Percentiles rank a stretch among this genome's conserved stretches.
Evolutionary conservation across 768 basidiomycete species (phyloP).

Genomic region (Steccherinum ochraceum): DNA sequence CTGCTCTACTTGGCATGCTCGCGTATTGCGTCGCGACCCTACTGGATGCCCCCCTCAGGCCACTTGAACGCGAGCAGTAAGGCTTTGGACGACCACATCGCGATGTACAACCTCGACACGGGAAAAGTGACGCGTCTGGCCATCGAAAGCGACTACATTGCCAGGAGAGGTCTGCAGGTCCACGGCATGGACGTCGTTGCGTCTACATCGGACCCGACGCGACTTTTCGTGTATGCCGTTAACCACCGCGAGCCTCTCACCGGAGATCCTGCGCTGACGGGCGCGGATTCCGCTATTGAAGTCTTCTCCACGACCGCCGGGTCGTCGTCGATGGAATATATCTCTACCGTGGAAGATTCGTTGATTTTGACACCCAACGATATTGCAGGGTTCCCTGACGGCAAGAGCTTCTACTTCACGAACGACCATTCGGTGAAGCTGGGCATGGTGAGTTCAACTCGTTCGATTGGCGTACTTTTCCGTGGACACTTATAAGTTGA

Average conservation of each 20-base stretch:
- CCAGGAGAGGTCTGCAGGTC: conserved; percentile 41
- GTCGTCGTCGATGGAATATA: conserved; percentile 37
- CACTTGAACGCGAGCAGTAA: conserved; percentile 29
- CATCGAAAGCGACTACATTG: conserved; percentile 26
- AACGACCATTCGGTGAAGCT: conserved; percentile 58
- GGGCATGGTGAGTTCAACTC: conserved; percentile 47
- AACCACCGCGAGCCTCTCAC: conserved; percentile 57
- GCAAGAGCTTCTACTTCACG: conserved; percentile 60
- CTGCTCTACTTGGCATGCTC: conserved; percentile 62
- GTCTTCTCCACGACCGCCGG: conserved; percentile 53
- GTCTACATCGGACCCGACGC: conserved; percentile 37
- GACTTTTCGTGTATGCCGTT: conserved; percentile 61
- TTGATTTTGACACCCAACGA: conserved; percentile 65
- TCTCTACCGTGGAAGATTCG: conserved; percentile 52
- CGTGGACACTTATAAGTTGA: no score
- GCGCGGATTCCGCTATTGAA: conserved; percentile 71
- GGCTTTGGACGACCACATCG: conserved; percentile 47
- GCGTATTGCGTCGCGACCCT: conserved; percentile 35
- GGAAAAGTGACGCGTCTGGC: conserved; percentile 39
- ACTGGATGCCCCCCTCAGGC: conserved; percentile 46
- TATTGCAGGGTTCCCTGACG: conserved; percentile 58
- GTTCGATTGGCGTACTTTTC: no score
- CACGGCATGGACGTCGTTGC: conserved; percentile 69
- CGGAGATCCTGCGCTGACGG: conserved; percentile 33
- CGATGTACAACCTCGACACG: conserved; percentile 48